These are phyloP conservation scores for Sporobolomyces phaffii DNA, from an alignment of 768 basidiomycete species.

Conservation along the genomic window DNA sequence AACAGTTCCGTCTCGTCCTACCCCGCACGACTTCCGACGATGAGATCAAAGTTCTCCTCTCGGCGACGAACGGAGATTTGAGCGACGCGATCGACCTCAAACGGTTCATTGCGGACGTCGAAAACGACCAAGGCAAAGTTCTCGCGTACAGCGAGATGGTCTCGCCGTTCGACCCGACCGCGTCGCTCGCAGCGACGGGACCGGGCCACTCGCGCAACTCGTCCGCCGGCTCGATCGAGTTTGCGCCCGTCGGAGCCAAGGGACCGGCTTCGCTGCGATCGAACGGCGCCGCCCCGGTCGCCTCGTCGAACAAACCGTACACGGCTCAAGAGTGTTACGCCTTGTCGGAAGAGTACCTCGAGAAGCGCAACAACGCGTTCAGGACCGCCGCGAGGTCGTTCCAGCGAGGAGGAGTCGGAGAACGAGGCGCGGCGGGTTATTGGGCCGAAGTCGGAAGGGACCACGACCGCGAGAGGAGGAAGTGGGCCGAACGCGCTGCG, in stretches of 20 bases:
- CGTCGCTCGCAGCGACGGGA: neutral
- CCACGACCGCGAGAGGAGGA: conserved; percentile 41
- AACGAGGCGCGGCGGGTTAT: conserved; percentile 44
- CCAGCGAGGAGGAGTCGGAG: conserved; percentile 39
- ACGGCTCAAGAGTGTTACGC: conserved; percentile 41
- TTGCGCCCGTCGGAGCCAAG: neutral
- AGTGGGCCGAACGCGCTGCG: conserved; percentile 47
- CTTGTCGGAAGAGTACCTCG: conserved; percentile 42
- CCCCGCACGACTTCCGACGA: conserved; percentile 3
- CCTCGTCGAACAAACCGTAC: conserved; percentile 4
- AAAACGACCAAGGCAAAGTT: conserved; percentile 10
- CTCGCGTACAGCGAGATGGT: conserved; percentile 27
- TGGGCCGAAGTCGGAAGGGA: conserved; percentile 46
- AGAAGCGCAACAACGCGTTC: conserved; percentile 45
- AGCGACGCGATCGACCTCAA: conserved; percentile 40
- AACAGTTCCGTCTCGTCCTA: conserved; percentile 13
- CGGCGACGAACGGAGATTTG: conserved; percentile 37
- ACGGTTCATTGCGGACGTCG: conserved; percentile 22
- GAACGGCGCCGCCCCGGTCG: neutral
- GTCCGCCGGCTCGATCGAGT: neutral
- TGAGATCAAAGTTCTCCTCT: conserved; percentile 28
- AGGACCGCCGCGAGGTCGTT: conserved; percentile 45
- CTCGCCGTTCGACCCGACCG: neutral
- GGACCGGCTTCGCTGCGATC: neutral
- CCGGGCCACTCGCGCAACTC: conserved; percentile 9